phyloP scores from a whole-genome alignment of 1,284 basidiomycete species.

The Puccinia polysora region DNA sequence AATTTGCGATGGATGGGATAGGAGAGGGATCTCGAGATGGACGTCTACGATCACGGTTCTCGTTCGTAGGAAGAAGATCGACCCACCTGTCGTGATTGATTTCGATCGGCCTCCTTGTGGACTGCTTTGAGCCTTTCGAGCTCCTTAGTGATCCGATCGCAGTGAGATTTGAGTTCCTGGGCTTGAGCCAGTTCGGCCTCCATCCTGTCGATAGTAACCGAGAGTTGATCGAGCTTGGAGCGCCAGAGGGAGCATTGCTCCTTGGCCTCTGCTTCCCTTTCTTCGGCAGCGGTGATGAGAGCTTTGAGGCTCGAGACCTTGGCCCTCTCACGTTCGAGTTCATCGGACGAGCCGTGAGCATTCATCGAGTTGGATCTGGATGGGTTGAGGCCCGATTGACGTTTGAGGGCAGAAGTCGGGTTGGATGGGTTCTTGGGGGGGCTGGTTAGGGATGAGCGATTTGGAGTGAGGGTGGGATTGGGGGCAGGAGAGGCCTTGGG shows the following conservation, averaged over 20 bases:
- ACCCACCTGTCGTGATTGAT: constrained; percentile 8
- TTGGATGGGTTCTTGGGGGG: no score
- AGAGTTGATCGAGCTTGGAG: constrained; percentile 17
- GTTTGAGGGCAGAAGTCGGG: not conserved
- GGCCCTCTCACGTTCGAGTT: constrained; percentile 26
- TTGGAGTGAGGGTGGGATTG: no score
- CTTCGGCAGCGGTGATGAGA: constrained; percentile 24
- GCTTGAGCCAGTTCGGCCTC: constrained; percentile 15
- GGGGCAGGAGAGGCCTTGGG: no score
- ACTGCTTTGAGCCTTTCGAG: constrained; percentile 18
- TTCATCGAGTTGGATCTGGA: constrained; percentile 13
- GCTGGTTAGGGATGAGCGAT: no score
- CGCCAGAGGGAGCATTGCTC: constrained; percentile 9
- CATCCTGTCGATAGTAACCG: constrained; percentile 20
- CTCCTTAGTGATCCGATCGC: constrained; percentile 10
- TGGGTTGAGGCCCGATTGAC: constrained; percentile 1
- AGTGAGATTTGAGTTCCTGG: constrained; percentile 19
- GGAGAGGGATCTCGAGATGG: not conserved
- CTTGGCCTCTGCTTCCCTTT: constrained; percentile 21
- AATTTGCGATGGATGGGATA: not conserved
- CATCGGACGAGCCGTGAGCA: not conserved
- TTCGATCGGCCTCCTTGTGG: constrained; percentile 13
- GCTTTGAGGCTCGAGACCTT: constrained; percentile 22
- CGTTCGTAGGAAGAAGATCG: not conserved
- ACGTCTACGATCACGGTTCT: no score